Evolutionary conservation across 495 filamentous ascomycete species (phyloP).

Genomic region (Hypoxylon perforatum): DNA sequence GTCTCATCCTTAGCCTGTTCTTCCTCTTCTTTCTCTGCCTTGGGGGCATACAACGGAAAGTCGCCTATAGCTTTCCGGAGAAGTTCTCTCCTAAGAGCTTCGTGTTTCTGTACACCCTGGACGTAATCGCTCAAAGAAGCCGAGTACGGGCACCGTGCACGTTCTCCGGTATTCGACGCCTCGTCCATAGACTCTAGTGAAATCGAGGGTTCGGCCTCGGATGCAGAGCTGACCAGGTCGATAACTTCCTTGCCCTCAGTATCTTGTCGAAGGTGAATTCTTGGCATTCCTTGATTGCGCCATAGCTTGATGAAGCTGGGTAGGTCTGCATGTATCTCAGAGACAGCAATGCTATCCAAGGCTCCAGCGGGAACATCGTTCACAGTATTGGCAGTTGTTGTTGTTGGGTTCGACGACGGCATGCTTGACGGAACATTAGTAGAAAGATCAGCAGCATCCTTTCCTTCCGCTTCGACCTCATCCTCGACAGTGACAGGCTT

Average conservation of each 20-base stretch:
- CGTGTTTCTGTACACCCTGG: conserved; percentile 31
- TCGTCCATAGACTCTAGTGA: conserved; percentile 9
- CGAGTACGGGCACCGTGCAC: conserved; percentile 20
- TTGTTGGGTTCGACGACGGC: conserved; percentile 1
- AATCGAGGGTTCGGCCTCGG: conserved; percentile 14
- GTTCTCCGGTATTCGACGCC: background rate
- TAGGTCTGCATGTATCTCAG: conserved; percentile 35
- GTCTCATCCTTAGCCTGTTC: conserved; percentile 1
- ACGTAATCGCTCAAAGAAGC: conserved; percentile 10
- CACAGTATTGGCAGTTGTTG: background rate
- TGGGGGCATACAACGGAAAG: background rate
- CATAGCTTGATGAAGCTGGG: conserved; percentile 40
- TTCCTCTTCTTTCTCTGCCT: conserved; percentile 7
- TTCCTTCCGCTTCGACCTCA: conserved; percentile 43
- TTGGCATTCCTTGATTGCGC: conserved; percentile 39
- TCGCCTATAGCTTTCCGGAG: conserved; percentile 6
- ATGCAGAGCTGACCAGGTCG: conserved; percentile 29
- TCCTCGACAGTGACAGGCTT: conserved; percentile 59
- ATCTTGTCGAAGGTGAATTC: conserved; percentile 37
- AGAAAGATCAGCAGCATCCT: conserved; percentile 17
- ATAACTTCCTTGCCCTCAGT: conserved; percentile 37
- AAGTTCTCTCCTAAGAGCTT: conserved; percentile 31
- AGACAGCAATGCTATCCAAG: conserved; percentile 30
- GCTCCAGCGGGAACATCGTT: conserved; percentile 4
- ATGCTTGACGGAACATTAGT: background rate